Base-by-base conservation (phyloP, 441 rosid species). In the Sinapis alba region DNA sequence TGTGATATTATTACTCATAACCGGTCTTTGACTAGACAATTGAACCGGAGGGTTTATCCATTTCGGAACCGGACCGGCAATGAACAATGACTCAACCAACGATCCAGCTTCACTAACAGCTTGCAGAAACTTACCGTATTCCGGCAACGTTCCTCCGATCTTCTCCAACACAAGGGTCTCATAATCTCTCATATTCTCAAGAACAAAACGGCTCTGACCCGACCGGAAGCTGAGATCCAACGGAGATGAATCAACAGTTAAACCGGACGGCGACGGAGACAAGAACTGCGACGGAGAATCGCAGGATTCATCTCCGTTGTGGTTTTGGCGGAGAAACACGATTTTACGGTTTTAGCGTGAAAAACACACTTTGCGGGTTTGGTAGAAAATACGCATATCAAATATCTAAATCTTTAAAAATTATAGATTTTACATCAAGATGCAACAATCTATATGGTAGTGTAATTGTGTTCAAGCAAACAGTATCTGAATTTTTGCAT, bases 81-180 rank as follows among this genome's bases (percentile, higher is more conserved):
- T 56, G 3, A 80, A 54, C 53, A 75, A 71, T 0, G 79, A 75
- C 71, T 70, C 67, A 16, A 82, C 65, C 61, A 80, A 68, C 9
- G 73, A 65, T 1, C 80, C 83, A 13, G 83, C 82, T 21, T 78
- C 76, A 50, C n/a, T 73, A 1, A 82, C 81, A 7, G 82, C 79
- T 65, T 75, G 71, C 64, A 68, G 8, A 53, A 84, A 82, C 74
- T 63, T 82, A 58, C 85, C 87, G 34, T 80, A 62, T 74, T 78
- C 81, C 53, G 85, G 85, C 28, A 84, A 71, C 16, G 62, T 65
- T 32, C 67, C 67, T 36, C 67, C 73, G 10, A 50, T 68, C 20
- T 0, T 34, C 76, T 77, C 80, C 36, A 77, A 21, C 51, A 71
- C 68, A 36, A 65, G 5, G 16, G 68, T 65, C 68, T 77, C 80